Conservation (phyloP, 192 early-diverging fungal genomes). For the Coemansia guatemalensis region DNA sequence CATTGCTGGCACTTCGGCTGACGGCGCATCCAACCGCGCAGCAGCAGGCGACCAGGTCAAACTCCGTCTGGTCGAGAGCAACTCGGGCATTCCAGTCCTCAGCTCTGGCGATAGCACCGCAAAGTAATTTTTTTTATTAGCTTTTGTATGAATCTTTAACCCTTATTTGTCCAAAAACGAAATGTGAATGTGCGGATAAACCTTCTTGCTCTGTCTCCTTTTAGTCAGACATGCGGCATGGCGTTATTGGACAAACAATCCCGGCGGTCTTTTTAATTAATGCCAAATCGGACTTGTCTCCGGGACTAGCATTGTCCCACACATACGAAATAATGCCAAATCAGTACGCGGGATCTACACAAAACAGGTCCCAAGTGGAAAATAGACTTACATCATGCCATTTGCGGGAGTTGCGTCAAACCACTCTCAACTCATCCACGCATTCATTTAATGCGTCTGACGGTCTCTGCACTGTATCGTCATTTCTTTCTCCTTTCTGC, state of each 20-base stretch:
- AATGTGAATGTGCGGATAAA: not conserved
- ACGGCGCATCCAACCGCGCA: not conserved
- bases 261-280: no score
- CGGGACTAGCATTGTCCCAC: not conserved
- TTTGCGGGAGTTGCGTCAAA: no score
- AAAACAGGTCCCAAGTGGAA: not conserved
- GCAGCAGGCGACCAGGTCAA: conserved; percentile 3
- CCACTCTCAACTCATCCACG: not conserved
- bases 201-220: not conserved
- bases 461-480: no score
- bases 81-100: conserved; percentile 40
- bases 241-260: not conserved
- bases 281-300: not conserved
- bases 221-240: not conserved
- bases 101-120: conserved; percentile 7
- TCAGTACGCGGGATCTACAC: not conserved
- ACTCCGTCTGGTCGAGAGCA: conserved; percentile 31
- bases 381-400: no score
- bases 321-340: not conserved
- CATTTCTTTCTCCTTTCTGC: no score
- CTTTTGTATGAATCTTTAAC: not conserved
- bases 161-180: not conserved
- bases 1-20: conserved; percentile 8
- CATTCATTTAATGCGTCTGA: not conserved
- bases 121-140: not conserved